Percentiles rank a stretch among this genome's conserved stretches.
Conservation (phyloP, 2,329 filamentous ascomycete species). For the Claviceps sp. region DNA sequence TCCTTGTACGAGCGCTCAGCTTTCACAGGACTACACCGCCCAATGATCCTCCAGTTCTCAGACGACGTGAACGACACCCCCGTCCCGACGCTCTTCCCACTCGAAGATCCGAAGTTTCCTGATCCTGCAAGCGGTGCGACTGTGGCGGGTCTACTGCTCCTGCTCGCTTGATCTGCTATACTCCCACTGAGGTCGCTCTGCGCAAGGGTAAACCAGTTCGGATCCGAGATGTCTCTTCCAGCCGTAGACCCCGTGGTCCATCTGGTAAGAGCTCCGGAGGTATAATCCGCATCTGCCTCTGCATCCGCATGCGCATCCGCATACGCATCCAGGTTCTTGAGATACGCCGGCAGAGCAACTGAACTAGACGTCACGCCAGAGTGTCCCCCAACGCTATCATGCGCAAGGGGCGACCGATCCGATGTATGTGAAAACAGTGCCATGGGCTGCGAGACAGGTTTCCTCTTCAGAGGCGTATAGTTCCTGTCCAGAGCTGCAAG, state of each 20-base stretch:
- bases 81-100: constrained; percentile 12
- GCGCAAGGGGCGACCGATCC: constrained; percentile 8
- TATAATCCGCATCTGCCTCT: neutral
- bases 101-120: constrained; percentile 5
- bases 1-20: constrained; percentile 21
- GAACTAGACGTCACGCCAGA: constrained; percentile 22
- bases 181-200: constrained; percentile 14
- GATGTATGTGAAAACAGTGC: constrained; percentile 5
- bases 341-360: constrained; percentile 15
- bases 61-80: constrained; percentile 22
- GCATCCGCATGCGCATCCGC: too few species aligned
- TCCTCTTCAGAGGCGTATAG: constrained; percentile 16
- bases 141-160: constrained; percentile 10
- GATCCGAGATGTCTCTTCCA: constrained; percentile 2
- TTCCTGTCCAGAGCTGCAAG: constrained; percentile 15
- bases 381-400: constrained; percentile 12
- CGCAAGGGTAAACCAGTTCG: constrained; percentile 11
- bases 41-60: constrained; percentile 25
- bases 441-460: constrained; percentile 12
- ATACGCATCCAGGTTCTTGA: neutral
- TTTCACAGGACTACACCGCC: constrained; percentile 11
- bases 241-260: constrained; percentile 5
- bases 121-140: constrained; percentile 8
- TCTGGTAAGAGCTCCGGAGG: constrained; percentile 1
- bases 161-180: constrained; percentile 9